Evolutionary conservation across 495 filamentous ascomycete genomes (phyloP), one percentile per base, ranked within the genome.

Genomic region (Penicillium herquei): DNA sequence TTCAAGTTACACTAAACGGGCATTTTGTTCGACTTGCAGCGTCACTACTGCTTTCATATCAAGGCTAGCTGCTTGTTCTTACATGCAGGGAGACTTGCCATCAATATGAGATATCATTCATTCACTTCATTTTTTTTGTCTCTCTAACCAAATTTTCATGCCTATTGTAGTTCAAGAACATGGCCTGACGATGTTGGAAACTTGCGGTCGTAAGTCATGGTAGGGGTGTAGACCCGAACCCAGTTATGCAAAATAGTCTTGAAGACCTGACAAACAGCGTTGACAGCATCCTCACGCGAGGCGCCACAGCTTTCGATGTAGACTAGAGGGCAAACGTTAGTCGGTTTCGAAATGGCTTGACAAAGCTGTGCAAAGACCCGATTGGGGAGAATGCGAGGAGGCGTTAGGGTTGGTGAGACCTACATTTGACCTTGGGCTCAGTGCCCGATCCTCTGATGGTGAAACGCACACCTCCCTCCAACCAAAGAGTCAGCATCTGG

Each of bases 401-500:
- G 49, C 35, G 21, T 26, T 26, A 4, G 21, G 21, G 21, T 26
- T 26, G 21, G 21, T 26, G 21, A 32, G 49, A 62, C 76, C 62
- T 70, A 83, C 82, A 70, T 63, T 86, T 86, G 39, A 85, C 83
- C 64, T 86, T 86, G 1, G 87, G 87, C 66, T 90, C 87, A 2
- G 87, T 90, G 6, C 87, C 87, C 1, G 84, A 88, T 6, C 81
- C 84, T 61, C 87, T 73, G 31, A 87, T 75, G 2, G 86, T 90
- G 64, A 89, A 87, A 40, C 81, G 78, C 2, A 87, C 78, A 21
- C 78, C 79, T 1, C 71, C 61, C 14, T 78, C 78, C 30, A 90
- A 63, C 74, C 85, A 85, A 52, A 83, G 76, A n/a, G 87, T 89
- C 52, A 90, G 78, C 87, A 90, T 90, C 61, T 89, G 83, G 40